phyloP scores from a whole-genome alignment of 176 grass and related monocot species.

The Elymus sibiricus region DNA sequence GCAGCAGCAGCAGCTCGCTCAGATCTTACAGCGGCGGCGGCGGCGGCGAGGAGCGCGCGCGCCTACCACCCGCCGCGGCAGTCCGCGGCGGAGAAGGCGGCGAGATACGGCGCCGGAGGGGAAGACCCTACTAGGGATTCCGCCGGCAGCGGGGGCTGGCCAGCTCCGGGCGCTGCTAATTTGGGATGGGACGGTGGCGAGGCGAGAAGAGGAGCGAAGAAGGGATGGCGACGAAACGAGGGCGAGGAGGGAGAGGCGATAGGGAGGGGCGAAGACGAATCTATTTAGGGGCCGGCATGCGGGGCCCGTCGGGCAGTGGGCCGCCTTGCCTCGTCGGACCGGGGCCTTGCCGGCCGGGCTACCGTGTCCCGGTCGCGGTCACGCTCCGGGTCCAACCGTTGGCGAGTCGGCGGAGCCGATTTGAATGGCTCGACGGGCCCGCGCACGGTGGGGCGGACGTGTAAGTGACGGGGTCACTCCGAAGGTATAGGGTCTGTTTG shows the following conservation, averaged over 20 bases:
- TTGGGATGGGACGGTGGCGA: constrained; percentile 13
- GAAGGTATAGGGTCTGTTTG: too few species aligned
- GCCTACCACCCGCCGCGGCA: constrained; percentile 16
- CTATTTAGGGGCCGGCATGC: constrained; percentile 25
- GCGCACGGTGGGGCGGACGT: neutral
- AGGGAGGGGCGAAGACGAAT: constrained; percentile 24
- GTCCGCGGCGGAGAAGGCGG: neutral
- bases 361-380: neutral
- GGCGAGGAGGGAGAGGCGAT: constrained; percentile 39
- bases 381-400: constrained; percentile 18
- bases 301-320: neutral
- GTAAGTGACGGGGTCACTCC: neutral
- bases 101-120: neutral
- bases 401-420: neutral
- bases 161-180: constrained; percentile 16
- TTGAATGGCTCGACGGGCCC: neutral
- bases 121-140: neutral
- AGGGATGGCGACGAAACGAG: constrained; percentile 23
- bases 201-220: neutral
- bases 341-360: neutral
- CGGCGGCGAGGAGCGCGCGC: constrained; percentile 12
- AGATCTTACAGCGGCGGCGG: constrained; percentile 31
- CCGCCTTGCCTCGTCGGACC: neutral
- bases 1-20: neutral
- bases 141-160: neutral